Base-by-base conservation (phyloP, 2,329 filamentous ascomycete species). In the Dactylellina haptotyla region DNA sequence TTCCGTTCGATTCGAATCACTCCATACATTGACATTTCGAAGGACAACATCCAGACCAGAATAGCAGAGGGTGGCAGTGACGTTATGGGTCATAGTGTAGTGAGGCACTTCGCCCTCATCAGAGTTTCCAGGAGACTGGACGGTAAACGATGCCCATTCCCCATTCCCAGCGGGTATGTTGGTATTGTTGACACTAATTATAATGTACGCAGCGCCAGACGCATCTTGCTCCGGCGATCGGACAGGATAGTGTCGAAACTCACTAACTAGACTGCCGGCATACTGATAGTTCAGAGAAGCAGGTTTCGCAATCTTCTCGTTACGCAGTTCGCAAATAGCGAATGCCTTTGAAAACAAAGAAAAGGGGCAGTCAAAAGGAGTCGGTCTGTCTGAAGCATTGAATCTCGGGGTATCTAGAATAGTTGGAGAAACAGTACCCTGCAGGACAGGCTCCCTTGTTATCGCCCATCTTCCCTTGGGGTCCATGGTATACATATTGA, bases 311-410 rank as follows among this genome's bases (percentile, higher is more conserved):
- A 14, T 12, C 16, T 25, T 50, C 14, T 26, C 23, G 14, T 50
- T 50, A n/a, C 28, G 45, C 5, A 64, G 46, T 26, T 64, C 59
- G 37, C 59, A 64, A 25, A 64, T 45, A 10, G 59, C 10, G 28
- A 64, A 64, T 26, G 18, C 18, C 1, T 14, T 16, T 2, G 8
- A 14, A 6, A 2, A 9, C 1, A 26, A 16, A 20, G 62, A 56
- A 20, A 23, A 56, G 6, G 62, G 62, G 12, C 59, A 64, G 30
- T 64, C 59, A 32, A 64, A 64, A 8, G 46, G 9, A 20, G 26
- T 41, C 9, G 59, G 59, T 6, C 37, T 20, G 12, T 54, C 34
- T 2, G 59, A 54, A 14, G 59, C 59, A 45, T 64, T 64, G 28
- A 64, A 46, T 20, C 59, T 20, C 2, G 59, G 59, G 25, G 46